Conservation (phyloP, 2,329 filamentous ascomycete species). For the Microsporum audouinii region DNA sequence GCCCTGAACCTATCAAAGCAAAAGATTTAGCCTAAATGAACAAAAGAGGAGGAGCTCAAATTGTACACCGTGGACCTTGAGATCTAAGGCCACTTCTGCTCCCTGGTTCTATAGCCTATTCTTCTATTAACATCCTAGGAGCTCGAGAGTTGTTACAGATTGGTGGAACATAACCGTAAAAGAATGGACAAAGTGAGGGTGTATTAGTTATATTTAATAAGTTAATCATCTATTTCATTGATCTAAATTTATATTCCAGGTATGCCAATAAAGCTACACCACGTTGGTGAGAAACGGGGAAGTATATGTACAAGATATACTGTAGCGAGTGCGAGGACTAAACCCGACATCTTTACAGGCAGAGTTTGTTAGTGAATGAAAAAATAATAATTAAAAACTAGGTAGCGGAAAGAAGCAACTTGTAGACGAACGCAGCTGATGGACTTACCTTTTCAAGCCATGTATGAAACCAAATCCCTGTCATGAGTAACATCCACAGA, state of each 20-base stretch:
- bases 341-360: slow-evolving; percentile 36
- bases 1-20: slow-evolving; percentile 22
- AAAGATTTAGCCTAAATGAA: not conserved
- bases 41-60: not conserved
- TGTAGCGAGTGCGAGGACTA: slow-evolving; percentile 38
- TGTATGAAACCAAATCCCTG: slow-evolving; percentile 94
- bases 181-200: not conserved
- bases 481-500: slow-evolving; percentile 98
- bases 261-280: slow-evolving; percentile 38
- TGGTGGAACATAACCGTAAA: not conserved
- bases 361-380: slow-evolving; percentile 7
- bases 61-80: not conserved
- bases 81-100: not conserved
- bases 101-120: not conserved
- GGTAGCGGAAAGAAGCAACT: slow-evolving; percentile 17
- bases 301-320: slow-evolving; percentile 43
- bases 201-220: not conserved
- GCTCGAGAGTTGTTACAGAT: not conserved
- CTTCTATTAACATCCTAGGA: not conserved
- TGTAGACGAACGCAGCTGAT: slow-evolving; percentile 19
- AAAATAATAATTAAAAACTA: not conserved
- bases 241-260: slow-evolving; percentile 25
- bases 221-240: not conserved
- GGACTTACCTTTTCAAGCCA: slow-evolving; percentile 80
- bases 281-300: slow-evolving; percentile 34